These are phyloP conservation scores for Candida albicans DNA, from an alignment of 1,139 yeast genomes.

Conservation along the genomic window DNA sequence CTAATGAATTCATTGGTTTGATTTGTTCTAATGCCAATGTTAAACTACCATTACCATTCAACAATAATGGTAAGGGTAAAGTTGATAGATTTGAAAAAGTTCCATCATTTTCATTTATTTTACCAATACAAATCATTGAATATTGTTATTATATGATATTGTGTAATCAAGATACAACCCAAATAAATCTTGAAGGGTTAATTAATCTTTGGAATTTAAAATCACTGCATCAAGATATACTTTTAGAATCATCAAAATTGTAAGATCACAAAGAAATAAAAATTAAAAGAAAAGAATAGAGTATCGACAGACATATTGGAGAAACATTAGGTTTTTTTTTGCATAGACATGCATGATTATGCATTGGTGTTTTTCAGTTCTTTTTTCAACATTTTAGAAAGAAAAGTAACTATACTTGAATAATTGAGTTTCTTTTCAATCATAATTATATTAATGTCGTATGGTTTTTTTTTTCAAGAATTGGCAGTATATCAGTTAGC, in stretches of 20 bases:
- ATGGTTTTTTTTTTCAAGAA: no score
- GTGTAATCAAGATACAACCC: slow-evolving; percentile 1
- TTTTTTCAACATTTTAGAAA: no score
- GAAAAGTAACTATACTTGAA: no score
- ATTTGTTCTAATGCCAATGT: slow-evolving; percentile 64
- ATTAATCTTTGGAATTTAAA: slow-evolving; percentile 26
- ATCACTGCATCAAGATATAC: slow-evolving; percentile 23
- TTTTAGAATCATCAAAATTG: slow-evolving; percentile 15
- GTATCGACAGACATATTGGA: slow-evolving; percentile 4
- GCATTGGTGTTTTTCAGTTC: no score
- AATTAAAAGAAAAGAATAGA: no score
- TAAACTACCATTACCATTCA: slow-evolving; percentile 17
- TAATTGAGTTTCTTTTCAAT: no score
- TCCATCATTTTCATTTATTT: slow-evolving; percentile 27
- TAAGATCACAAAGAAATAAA: no score
- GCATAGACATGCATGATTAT: not conserved
- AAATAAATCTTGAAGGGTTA: slow-evolving; percentile 10
- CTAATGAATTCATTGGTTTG: slow-evolving; percentile 47
- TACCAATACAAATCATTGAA: slow-evolving; percentile 30
- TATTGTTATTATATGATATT: slow-evolving; percentile 17
- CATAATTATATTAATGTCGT: no score
- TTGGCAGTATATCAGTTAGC: no score
- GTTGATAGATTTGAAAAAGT: slow-evolving; percentile 25
- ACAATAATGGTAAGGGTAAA: slow-evolving; percentile 8
- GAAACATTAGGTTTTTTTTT: slow-evolving; percentile 1